Conservation (phyloP, 371 early-diverging fungal species). For the Zopfochytrium polystomum region DNA sequence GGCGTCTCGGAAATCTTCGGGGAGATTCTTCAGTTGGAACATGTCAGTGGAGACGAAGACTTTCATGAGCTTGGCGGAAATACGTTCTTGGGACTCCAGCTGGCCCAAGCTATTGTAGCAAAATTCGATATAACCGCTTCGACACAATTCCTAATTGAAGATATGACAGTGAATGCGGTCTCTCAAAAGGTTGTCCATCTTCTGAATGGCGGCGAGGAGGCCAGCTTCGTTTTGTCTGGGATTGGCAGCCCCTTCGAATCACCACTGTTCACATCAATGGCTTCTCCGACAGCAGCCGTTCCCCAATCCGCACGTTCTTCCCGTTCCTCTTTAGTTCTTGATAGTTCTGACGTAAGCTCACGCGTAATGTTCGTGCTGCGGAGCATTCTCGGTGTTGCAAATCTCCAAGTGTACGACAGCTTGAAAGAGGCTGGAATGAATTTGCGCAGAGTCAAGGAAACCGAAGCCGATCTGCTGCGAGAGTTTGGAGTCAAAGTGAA, state of each 20-base stretch:
- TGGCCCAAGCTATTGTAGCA: background rate
- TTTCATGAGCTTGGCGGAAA: background rate
- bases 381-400: background rate
- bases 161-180: background rate
- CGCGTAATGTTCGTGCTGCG: background rate
- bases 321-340: background rate
- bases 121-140: background rate
- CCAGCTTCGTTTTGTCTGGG: background rate
- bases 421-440: constrained; percentile 1
- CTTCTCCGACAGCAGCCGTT: background rate
- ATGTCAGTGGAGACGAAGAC: background rate
- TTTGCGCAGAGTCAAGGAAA: background rate
- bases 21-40: background rate
- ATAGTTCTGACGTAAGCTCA: background rate
- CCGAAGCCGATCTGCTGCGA: background rate
- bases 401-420: background rate
- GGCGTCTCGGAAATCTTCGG: no score
- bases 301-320: background rate
- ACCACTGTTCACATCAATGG: background rate
- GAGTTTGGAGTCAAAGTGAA: background rate
- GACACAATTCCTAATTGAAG: background rate
- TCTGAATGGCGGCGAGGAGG: background rate
- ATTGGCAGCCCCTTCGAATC: background rate
- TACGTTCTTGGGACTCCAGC: background rate
- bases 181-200: background rate